phyloP scores from a whole-genome alignment of 768 basidiomycete species.

The Rhizopogon salebrosus region DNA sequence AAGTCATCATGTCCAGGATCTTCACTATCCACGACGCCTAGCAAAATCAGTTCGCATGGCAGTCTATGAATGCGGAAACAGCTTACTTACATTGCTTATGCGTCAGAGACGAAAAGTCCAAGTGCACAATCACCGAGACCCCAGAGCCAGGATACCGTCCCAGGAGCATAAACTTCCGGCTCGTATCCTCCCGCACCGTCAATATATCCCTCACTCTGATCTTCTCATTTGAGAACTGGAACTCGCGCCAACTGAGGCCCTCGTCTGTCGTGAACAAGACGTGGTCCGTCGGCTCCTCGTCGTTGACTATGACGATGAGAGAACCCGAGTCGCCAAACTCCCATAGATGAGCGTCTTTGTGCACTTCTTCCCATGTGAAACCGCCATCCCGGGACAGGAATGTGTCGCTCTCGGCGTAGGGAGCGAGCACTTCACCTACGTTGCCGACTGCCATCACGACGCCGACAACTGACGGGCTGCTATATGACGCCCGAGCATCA shows the following conservation, averaged over 20 bases:
- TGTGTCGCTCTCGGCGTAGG: slow-evolving; percentile 86
- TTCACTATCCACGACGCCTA: slow-evolving; percentile 66
- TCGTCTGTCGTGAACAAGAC: slow-evolving; percentile 89
- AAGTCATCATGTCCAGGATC: slow-evolving; percentile 88
- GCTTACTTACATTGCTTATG: slow-evolving; percentile 60
- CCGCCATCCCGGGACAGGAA: slow-evolving; percentile 96
- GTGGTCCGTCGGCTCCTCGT: slow-evolving; percentile 88
- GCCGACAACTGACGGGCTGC: slow-evolving; percentile 87
- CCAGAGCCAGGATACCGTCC: slow-evolving; percentile 49
- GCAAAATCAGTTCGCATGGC: slow-evolving; percentile 2
- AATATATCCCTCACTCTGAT: slow-evolving; percentile 74
- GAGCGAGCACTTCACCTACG: slow-evolving; percentile 77
- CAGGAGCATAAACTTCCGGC: slow-evolving; percentile 84
- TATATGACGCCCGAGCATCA: slow-evolving; percentile 90
- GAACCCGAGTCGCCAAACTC: slow-evolving; percentile 98
- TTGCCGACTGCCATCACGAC: slow-evolving; percentile 96
- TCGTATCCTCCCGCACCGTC: slow-evolving; percentile 87
- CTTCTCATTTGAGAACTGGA: slow-evolving; percentile 68
- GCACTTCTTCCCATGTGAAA: slow-evolving; percentile 97
- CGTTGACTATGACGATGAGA: slow-evolving; percentile 88
- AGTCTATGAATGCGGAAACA: background rate
- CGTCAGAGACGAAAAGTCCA: slow-evolving; percentile 85
- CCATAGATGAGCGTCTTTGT: slow-evolving; percentile 97
- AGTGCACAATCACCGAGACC: slow-evolving; percentile 58
- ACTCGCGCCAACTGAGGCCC: slow-evolving; percentile 83